Evolutionary conservation across 352 stramenopile genomes (phyloP).

Genomic region (Pythium aquatile): DNA sequence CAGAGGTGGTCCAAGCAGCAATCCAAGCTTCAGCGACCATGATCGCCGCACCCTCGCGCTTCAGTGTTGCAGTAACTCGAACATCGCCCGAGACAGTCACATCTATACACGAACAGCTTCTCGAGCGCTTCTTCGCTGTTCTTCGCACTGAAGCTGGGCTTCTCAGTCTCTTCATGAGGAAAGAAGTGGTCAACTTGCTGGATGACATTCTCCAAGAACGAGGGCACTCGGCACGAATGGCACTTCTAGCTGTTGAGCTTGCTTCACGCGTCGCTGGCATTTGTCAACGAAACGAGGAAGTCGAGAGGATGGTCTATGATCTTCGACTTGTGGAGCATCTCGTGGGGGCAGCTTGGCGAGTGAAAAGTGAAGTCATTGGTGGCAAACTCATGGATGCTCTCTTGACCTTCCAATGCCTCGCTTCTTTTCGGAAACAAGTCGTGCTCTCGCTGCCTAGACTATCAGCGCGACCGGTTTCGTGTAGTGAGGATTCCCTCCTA

Average conservation of each 20-base stretch:
- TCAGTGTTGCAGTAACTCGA: neutral
- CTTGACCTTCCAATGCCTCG: neutral
- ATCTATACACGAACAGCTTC: conserved; percentile 5
- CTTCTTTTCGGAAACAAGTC: conserved; percentile 5
- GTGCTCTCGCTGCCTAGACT: conserved; percentile 1
- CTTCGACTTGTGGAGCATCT: conserved; percentile 5
- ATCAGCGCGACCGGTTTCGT: neutral
- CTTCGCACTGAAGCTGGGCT: conserved; percentile 3
- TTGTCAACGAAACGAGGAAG: neutral
- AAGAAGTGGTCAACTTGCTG: conserved; percentile 11
- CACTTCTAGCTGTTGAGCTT: conserved; percentile 4
- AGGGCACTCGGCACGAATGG: conserved; percentile 8
- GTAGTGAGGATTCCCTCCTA: conserved; percentile 3
- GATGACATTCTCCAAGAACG: conserved; percentile 8
- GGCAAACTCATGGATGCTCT: conserved; percentile 8
- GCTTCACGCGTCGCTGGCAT: neutral
- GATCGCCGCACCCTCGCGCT: neutral
- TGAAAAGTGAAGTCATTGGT: neutral
- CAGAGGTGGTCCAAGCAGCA: neutral
- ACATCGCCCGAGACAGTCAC: neutral
- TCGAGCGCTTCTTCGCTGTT: conserved; percentile 18
- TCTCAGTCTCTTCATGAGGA: neutral
- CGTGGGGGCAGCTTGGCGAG: conserved; percentile 4
- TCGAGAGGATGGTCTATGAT: neutral
- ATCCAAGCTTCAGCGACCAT: neutral